A percentile compares a stretch with the other conserved stretches of the same genome.
Conservation (phyloP, 2,329 filamentous ascomycete genomes). For the Peltaster fructicola region DNA sequence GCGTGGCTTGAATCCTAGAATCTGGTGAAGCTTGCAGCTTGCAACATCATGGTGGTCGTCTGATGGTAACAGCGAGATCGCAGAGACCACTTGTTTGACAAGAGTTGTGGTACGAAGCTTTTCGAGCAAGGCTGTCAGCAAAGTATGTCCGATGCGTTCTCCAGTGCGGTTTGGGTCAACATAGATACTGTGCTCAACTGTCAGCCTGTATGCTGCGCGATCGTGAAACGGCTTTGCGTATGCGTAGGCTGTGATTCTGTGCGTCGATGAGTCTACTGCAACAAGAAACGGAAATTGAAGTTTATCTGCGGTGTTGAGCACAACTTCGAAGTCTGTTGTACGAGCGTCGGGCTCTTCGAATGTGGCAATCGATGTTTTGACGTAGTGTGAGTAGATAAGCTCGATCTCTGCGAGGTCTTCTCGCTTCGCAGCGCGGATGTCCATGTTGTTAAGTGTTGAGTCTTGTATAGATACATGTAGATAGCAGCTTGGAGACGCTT, state of each 20-base stretch:
- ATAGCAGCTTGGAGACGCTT: no score
- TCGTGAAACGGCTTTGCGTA: constrained; percentile 7
- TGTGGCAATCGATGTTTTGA: constrained; percentile 6
- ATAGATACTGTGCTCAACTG: constrained; percentile 8
- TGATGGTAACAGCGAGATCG: constrained; percentile 7
- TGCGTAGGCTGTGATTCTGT: constrained; percentile 4
- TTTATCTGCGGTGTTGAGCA: constrained; percentile 2
- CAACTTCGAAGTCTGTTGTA: constrained; percentile 2
- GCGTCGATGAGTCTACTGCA: neutral
- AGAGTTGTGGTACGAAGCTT: constrained; percentile 2
- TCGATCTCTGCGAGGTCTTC: constrained; percentile 5
- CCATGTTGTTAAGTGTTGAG: constrained; percentile 4
- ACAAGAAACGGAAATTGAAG: constrained; percentile 1
- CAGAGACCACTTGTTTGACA: constrained; percentile 7
- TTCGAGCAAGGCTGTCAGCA: constrained; percentile 6
- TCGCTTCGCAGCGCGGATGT: constrained; percentile 5
- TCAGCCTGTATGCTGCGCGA: constrained; percentile 7
- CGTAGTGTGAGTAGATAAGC: constrained; percentile 7
- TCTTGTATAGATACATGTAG: no score
- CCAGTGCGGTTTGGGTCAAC: constrained; percentile 6
- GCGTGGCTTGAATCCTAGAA: constrained; percentile 6
- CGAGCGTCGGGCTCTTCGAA: constrained; percentile 5
- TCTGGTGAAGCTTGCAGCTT: constrained; percentile 7
- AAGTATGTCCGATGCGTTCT: constrained; percentile 5
- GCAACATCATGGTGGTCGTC: constrained; percentile 4